phyloP scores from a whole-genome alignment of 768 basidiomycete species.

The Coprinopsis sp. region DNA sequence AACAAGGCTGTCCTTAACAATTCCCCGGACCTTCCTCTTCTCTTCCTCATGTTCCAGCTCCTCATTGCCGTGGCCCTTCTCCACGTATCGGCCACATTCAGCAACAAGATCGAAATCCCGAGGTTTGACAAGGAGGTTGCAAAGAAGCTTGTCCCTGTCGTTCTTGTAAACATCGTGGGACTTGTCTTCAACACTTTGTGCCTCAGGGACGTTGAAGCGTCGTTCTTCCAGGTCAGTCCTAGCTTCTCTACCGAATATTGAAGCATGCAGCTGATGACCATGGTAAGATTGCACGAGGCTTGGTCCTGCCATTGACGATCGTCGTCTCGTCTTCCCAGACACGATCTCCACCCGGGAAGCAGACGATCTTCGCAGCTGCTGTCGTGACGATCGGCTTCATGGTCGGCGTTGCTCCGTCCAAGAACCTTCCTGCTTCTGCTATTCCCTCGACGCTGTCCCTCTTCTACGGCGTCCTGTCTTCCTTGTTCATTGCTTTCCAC shows the following conservation, averaged over 20 bases:
- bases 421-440: slow-evolving; percentile 34
- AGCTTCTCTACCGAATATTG: not conserved
- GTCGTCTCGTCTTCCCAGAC: slow-evolving; percentile 61
- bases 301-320: slow-evolving; percentile 81
- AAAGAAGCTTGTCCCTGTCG: slow-evolving; percentile 57
- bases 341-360: slow-evolving; percentile 44
- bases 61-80: slow-evolving; percentile 63
- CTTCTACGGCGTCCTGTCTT: slow-evolving; percentile 66
- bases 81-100: slow-evolving; percentile 46
- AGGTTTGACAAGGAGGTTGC: slow-evolving; percentile 45
- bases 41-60: slow-evolving; percentile 68
- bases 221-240: slow-evolving; percentile 65
- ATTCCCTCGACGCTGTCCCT: slow-evolving; percentile 55
- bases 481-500: slow-evolving; percentile 71
- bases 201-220: slow-evolving; percentile 71
- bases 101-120: slow-evolving; percentile 53
- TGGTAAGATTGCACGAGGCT: slow-evolving; percentile 72
- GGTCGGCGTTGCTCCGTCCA: slow-evolving; percentile 62
- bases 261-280: not conserved
- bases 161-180: slow-evolving; percentile 67
- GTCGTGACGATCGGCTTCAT: slow-evolving; percentile 75
- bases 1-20: slow-evolving; percentile 74
- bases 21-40: slow-evolving; percentile 59
- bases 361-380: slow-evolving; percentile 54
- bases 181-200: slow-evolving; percentile 79